Evolutionary conservation across 176 grass and related monocot species (phyloP), one percentile per base, ranked within the genome.

Genomic region (Cenchrus americanus): DNA sequence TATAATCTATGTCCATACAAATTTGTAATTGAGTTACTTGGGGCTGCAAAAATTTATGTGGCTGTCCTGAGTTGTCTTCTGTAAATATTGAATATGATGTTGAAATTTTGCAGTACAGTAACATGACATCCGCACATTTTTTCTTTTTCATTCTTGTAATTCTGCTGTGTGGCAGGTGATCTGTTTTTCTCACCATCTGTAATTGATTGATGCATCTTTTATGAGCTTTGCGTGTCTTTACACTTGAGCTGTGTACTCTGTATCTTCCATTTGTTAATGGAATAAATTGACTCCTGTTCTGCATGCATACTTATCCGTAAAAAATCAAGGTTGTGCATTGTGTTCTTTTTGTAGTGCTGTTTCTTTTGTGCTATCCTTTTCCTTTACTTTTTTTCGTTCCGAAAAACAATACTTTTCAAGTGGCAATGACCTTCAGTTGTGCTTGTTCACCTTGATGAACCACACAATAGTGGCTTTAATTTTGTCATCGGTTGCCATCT

Each of bases 21-120:
- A 4, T 65, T 65, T 84, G 68, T 58, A 46, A 5, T 46, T 51
- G 55, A 78, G 40, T 27, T 47, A 46, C 8, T 44, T 75, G 26
- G 30, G 52, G 26, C 15, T 34, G 27, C 1, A 3, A 40, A 19
- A 76, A 10, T 10, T 75, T 18, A 23, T 43, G 73, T 76, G 26
- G 15, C 18, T 59, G 21, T 11, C 57, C 51, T 8, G 12, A 44
- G 32, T 5, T 40, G n/a, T 32, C 8, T 50, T 22, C 15, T 88
- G 86, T 79, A 83, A 79, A 73, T 88, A 79, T 23, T 77, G 52
- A 40, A 32, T 14, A 32, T 34, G 59, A 2, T 84, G 26, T 51
- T 74, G 26, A 80, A 74, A 51, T 52, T 74, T 84, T 80, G 26
- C 40, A 24, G 60, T 10, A 7, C 43, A 66, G 23, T 69, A 64